Evolutionary conservation across 768 basidiomycete genomes (phyloP).

Genomic region (Macrocybe gigantea): DNA sequence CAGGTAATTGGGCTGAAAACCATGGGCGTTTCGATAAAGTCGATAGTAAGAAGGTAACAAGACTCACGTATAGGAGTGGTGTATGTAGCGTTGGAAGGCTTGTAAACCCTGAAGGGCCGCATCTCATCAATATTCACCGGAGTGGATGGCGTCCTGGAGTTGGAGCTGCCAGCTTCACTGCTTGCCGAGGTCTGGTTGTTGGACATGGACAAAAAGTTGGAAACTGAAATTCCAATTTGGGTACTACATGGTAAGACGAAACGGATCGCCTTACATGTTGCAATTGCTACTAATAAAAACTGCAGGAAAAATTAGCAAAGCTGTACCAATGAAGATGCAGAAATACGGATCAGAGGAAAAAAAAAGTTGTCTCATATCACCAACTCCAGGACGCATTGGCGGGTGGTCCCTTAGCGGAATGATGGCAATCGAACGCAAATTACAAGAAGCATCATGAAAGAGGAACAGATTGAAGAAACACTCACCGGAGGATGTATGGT

Average conservation of each 20-base stretch:
- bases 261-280: no score
- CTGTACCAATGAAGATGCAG: slow-evolving; percentile 8
- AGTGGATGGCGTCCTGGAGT: slow-evolving; percentile 4
- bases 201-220: background rate
- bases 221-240: slow-evolving; percentile 12
- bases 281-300: background rate
- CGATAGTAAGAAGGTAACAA: no score
- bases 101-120: slow-evolving; percentile 43
- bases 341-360: slow-evolving; percentile 36
- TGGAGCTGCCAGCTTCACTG: background rate
- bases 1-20: slow-evolving; percentile 47
- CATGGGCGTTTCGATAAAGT: no score
- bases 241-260: slow-evolving; percentile 13
- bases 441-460: slow-evolving; percentile 48
- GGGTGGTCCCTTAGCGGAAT: slow-evolving; percentile 65
- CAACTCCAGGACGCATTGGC: slow-evolving; percentile 68
- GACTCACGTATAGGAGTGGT: slow-evolving; percentile 27
- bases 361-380: slow-evolving; percentile 64
- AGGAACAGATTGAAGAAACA: slow-evolving; percentile 11
- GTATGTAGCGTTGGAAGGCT: slow-evolving; percentile 27
- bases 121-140: background rate
- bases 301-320: background rate
- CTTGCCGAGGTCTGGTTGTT: background rate
- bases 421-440: slow-evolving; percentile 83
- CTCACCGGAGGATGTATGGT: background rate